Evolutionary conservation across 306 rosid genomes (phyloP).

Genomic region (Carpinus viminea): DNA sequence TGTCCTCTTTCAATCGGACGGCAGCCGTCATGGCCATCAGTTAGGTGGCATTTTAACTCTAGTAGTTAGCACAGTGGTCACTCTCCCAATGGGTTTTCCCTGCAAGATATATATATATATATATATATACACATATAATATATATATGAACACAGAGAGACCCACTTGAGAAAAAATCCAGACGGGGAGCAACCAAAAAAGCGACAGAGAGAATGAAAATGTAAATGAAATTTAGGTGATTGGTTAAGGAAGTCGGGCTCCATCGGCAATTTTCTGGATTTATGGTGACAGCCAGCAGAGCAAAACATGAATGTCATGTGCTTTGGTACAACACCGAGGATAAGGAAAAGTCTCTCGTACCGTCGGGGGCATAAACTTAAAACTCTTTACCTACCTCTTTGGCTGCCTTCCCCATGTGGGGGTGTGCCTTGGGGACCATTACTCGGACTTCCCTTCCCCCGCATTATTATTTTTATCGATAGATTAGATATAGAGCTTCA

Average conservation of each 20-base stretch:
- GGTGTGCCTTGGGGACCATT: slow-evolving; percentile 28
- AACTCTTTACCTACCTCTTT: slow-evolving; percentile 62
- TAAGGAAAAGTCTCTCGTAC: slow-evolving; percentile 5
- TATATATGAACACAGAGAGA: slow-evolving; percentile 17
- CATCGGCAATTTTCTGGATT: slow-evolving; percentile 19
- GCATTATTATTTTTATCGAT: too few species aligned
- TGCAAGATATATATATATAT: not conserved
- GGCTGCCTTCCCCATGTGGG: slow-evolving; percentile 62
- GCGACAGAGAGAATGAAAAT: slow-evolving; percentile 12
- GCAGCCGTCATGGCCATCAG: slow-evolving; percentile 10
- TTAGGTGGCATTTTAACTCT: slow-evolving; percentile 23
- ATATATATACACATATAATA: too few species aligned
- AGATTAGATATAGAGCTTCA: slow-evolving; percentile 1
- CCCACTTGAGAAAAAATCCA: slow-evolving; percentile 27
- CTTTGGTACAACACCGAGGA: slow-evolving; percentile 37
- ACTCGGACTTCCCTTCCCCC: too few species aligned
- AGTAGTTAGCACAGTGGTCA: slow-evolving; percentile 11
- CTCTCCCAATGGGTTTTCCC: slow-evolving; percentile 22
- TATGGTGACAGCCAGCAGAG: slow-evolving; percentile 57
- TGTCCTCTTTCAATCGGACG: slow-evolving; percentile 1
- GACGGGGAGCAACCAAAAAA: not conserved
- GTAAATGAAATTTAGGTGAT: slow-evolving; percentile 3
- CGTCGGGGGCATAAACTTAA: slow-evolving; percentile 17
- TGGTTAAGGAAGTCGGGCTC: slow-evolving; percentile 22
- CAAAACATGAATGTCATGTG: slow-evolving; percentile 70